Conservation (phyloP, 1,284 basidiomycete genomes). For the Leccinum pachyderme region DNA sequence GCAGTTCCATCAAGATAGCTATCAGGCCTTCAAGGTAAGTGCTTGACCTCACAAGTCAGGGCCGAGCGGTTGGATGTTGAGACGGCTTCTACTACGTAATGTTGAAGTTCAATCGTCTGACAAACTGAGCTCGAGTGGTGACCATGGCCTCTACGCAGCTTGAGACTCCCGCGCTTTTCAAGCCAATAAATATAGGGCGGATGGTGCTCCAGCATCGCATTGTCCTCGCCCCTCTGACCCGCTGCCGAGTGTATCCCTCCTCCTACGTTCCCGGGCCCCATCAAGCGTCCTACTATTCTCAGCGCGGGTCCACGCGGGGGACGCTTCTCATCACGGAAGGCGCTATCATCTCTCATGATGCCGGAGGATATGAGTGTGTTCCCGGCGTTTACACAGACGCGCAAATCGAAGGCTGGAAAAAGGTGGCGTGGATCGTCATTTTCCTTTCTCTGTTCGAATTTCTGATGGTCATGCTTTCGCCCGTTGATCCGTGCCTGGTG, state of each 20-base stretch:
- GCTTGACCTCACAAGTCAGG: too few relatives aligned
- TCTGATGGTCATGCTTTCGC: background rate
- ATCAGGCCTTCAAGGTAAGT: too few relatives aligned
- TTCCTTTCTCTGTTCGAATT: background rate
- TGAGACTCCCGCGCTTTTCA: conserved; percentile 26
- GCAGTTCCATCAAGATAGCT: background rate
- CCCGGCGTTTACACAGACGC: conserved; percentile 22
- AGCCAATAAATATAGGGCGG: conserved; percentile 32
- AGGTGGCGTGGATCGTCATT: conserved; percentile 7
- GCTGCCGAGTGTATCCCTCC: conserved; percentile 27
- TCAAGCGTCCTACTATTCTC: conserved; percentile 30
- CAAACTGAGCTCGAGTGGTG: background rate
- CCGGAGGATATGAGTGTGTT: conserved; percentile 22
- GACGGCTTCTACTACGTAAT: background rate
- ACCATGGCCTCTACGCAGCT: conserved; percentile 7
- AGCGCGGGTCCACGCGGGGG: conserved; percentile 28
- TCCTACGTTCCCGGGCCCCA: conserved; percentile 21
- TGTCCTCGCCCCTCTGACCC: conserved; percentile 35
- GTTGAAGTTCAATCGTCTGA: background rate
- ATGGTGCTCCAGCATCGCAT: conserved; percentile 34
- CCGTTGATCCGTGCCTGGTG: background rate
- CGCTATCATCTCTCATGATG: conserved; percentile 31
- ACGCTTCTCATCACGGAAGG: conserved; percentile 35
- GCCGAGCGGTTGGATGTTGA: background rate
- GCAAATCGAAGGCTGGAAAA: conserved; percentile 23